phyloP scores from a whole-genome alignment of 768 basidiomycete species.

The Collybia sordida region DNA sequence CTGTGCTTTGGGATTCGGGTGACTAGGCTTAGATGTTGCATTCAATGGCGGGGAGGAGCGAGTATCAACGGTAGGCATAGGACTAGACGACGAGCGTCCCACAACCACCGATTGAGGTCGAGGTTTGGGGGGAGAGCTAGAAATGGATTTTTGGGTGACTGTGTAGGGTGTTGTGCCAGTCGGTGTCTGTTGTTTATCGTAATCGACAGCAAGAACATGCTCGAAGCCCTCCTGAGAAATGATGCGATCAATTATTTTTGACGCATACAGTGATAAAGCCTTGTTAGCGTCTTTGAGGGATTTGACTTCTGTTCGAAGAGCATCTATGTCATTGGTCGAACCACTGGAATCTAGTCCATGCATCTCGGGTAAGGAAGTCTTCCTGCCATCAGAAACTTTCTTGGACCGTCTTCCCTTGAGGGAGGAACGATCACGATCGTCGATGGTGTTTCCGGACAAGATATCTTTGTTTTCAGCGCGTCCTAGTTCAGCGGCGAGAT shows the following conservation, averaged over 20 bases:
- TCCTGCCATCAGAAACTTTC: conserved; percentile 41
- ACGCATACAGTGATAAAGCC: conserved; percentile 91
- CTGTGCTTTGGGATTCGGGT: conserved; percentile 43
- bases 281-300: conserved; percentile 95
- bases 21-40: conserved; percentile 17
- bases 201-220: conserved; percentile 93
- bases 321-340: conserved; percentile 61
- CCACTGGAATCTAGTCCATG: conserved; percentile 42
- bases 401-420: conserved; percentile 50
- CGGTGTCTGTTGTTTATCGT: conserved; percentile 49
- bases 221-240: conserved; percentile 97
- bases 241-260: conserved; percentile 97
- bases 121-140: conserved; percentile 37
- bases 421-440: conserved; percentile 48
- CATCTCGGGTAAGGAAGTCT: conserved; percentile 29
- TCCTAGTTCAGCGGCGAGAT: conserved; percentile 89
- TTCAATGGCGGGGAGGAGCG: conserved; percentile 19
- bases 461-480: conserved; percentile 89
- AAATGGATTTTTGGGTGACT: conserved; percentile 25
- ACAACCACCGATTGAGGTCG: conserved; percentile 67
- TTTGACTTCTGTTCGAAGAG: conserved; percentile 85
- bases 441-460: conserved; percentile 52
- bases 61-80: conserved; percentile 27
- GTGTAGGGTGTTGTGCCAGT: conserved; percentile 34
- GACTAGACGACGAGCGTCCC: conserved; percentile 36